phyloP scores from a whole-genome alignment of 2,329 filamentous ascomycete genomes.

The Botryotinia narcissicola region DNA sequence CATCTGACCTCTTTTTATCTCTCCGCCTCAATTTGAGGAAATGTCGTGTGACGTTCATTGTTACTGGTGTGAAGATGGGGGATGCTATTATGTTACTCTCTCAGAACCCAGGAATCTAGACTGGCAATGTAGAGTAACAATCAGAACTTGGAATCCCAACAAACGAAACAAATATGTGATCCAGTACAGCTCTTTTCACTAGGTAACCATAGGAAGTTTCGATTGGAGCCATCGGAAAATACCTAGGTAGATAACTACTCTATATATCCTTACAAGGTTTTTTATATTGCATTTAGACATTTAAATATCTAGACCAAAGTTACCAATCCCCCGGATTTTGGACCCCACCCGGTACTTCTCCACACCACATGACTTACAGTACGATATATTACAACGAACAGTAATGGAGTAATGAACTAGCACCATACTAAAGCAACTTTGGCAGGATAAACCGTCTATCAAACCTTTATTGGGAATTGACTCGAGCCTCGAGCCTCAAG shows the following conservation, averaged over 20 bases:
- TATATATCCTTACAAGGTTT: neutral
- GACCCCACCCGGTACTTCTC: slow-evolving; percentile 3
- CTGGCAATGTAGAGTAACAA: neutral
- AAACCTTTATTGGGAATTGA: neutral
- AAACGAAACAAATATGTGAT: neutral
- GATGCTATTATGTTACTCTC: neutral
- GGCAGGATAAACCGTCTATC: neutral
- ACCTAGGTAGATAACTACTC: neutral
- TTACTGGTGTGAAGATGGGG: neutral
- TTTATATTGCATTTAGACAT: slow-evolving; percentile 3
- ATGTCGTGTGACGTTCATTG: slow-evolving; percentile 13
- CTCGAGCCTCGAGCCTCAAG: slow-evolving; percentile 2
- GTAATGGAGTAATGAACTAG: neutral
- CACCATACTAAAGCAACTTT: neutral
- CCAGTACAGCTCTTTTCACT: neutral
- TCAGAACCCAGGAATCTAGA: neutral
- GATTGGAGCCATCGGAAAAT: neutral
- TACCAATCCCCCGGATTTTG: slow-evolving; percentile 17
- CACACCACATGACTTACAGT: slow-evolving; percentile 16
- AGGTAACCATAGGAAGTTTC: neutral
- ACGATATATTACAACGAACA: neutral
- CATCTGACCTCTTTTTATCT: slow-evolving; percentile 20
- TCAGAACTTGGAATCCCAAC: neutral
- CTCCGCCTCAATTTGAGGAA: slow-evolving; percentile 2
- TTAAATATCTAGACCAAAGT: neutral